These are phyloP conservation scores for Wallemia ichthyophaga DNA, from an alignment of 1,284 basidiomycete species.

Conservation along the genomic window DNA sequence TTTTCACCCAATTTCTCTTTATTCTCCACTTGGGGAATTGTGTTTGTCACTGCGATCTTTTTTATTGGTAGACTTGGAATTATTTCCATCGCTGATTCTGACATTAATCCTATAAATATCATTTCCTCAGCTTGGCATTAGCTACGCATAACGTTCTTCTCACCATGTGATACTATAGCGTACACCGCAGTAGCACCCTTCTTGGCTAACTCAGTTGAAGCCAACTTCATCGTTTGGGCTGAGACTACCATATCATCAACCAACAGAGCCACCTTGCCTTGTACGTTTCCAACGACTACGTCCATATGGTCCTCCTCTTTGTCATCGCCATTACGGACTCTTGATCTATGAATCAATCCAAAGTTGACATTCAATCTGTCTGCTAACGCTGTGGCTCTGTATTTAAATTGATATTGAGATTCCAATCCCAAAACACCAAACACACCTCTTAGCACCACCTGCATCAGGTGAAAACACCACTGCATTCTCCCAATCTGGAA, in stretches of 20 bases:
- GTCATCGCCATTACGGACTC: slow-evolving; percentile 23
- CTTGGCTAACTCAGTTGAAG: slow-evolving; percentile 53
- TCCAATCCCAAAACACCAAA: slow-evolving; percentile 6
- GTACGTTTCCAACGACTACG: slow-evolving; percentile 84
- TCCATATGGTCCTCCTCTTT: slow-evolving; percentile 39
- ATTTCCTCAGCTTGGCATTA: not conserved
- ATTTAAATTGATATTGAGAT: slow-evolving; percentile 1
- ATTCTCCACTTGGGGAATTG: slow-evolving; percentile 26
- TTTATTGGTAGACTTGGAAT: slow-evolving; percentile 53
- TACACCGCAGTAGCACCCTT: slow-evolving; percentile 67
- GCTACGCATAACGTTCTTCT: slow-evolving; percentile 9
- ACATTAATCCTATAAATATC: slow-evolving; percentile 43
- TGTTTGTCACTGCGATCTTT: slow-evolving; percentile 49
- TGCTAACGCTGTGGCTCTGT: slow-evolving; percentile 68
- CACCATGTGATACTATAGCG: slow-evolving; percentile 75
- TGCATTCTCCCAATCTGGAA: slow-evolving; percentile 35
- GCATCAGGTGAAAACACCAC: slow-evolving; percentile 95
- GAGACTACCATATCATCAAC: slow-evolving; percentile 98
- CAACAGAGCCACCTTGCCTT: slow-evolving; percentile 58
- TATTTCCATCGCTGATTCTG: slow-evolving; percentile 47
- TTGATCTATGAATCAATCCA: slow-evolving; percentile 78
- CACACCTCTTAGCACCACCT: slow-evolving; percentile 82
- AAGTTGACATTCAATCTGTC: slow-evolving; percentile 91
- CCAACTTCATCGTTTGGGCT: slow-evolving; percentile 57
- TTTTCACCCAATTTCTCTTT: not conserved